Base-by-base conservation (phyloP, 2,329 filamentous ascomycete species). In the Penicillium rolfsii region DNA sequence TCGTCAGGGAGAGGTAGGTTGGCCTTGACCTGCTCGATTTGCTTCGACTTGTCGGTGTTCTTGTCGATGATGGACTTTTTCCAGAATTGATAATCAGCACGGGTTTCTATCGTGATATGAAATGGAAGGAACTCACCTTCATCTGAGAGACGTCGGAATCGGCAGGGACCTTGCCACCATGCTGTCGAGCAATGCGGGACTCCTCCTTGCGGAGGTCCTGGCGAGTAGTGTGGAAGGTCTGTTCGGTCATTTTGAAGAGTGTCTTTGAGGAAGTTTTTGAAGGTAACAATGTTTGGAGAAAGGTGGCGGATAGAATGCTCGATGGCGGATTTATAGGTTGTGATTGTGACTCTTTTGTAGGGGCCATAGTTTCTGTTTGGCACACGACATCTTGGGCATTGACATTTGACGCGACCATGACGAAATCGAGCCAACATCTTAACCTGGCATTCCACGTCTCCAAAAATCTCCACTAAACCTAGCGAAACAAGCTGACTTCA, bases 1-100 rank as follows among this genome's bases (percentile, higher is more conserved):
- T 93, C 83, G 2, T 94, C 90, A 19, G 91, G 91, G 54, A 93
- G 85, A 55, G 90, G 90, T 35, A 96, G 87, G 78, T 92, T 91
- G 75, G 87, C 79, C 79, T 89, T 83, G 71, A 83, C 83, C 76
- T 90, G 79, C 55, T 88, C 85, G 73, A 93, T 89, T 76, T 89
- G 81, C 58, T 89, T 81, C 65, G 81, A 74, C 77, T 91, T 91
- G 78, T 79, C 63, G 54, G 70, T 75, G 67, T 77, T 76, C 35
- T 76, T 74, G 60, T 77, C 76, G 70, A 78, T 65, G 33, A 77
- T 64, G 41, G 74, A 79, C 77, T 80, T 57, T 49, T 16, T 14
- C 4, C 14, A 11, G 49, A 22, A 1, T 14, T 16, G 3, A 2
- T 12, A 16, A 35, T 60, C 45, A 46, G 28, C 5, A 35, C 14